These are phyloP conservation scores for bread wheat (Triticum aestivum) DNA, from an alignment of 176 grass and related monocot species.

Conservation along the genomic window IWGSC_CS_RefSeq_v2.1 NC_057803.1:497725898-497726397, in stretches of 20 bases:
- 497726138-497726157: constrained; percentile 69
- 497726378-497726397: constrained; percentile 76
- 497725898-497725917: constrained; percentile 60
- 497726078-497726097: constrained; percentile 37
- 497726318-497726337: constrained; percentile 52
- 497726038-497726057: constrained; percentile 50
- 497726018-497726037: constrained; percentile 60
- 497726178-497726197: constrained; percentile 58
- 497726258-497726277: constrained; percentile 56
- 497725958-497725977: constrained; percentile 52
- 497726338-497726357: constrained; percentile 54
- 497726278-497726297: constrained; percentile 59
- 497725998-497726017: constrained; percentile 32
- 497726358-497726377: constrained; percentile 62
- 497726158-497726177: constrained; percentile 59
- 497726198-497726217: constrained; percentile 59
- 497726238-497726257: constrained; percentile 71
- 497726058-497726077: constrained; percentile 53
- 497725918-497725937: constrained; percentile 57
- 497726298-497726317: constrained; percentile 46
- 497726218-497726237: constrained; percentile 66
- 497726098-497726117: constrained; percentile 39
- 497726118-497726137: constrained; percentile 61
- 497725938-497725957: constrained; percentile 41
- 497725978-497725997: constrained; percentile 45